Percentiles rank a stretch among this genome's conserved stretches.
phyloP scores from a whole-genome alignment of 2,329 filamentous ascomycete species.

The Nakataea oryzae region DNA sequence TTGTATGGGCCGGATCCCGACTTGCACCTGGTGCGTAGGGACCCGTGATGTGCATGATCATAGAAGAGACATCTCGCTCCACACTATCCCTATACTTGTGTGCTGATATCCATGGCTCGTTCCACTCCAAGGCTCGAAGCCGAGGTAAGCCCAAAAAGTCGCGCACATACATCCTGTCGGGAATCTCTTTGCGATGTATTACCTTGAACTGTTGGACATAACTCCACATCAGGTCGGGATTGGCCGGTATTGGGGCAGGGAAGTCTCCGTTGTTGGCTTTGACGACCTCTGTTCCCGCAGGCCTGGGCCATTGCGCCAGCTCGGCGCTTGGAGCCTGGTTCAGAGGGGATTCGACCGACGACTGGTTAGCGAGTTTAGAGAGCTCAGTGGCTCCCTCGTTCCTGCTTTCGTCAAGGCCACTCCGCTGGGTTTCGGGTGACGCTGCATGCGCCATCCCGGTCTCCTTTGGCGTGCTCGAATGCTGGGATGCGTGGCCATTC shows the following conservation, averaged over 20 bases:
- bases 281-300: neutral
- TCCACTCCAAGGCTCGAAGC: slow-evolving; percentile 18
- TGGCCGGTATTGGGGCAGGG: neutral
- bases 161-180: slow-evolving; percentile 10
- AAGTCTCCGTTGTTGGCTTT: neutral
- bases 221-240: slow-evolving; percentile 13
- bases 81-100: slow-evolving; percentile 13
- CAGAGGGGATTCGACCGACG: no score
- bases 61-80: slow-evolving; percentile 15
- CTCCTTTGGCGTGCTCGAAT: no score
- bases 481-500: no score
- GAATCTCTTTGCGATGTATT: slow-evolving; percentile 4
- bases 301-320: no score
- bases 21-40: slow-evolving; percentile 13
- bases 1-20: slow-evolving; percentile 15
- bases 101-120: slow-evolving; percentile 9
- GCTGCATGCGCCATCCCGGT: neutral
- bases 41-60: slow-evolving; percentile 21
- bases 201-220: slow-evolving; percentile 15
- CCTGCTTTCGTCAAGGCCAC: no score
- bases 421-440: no score
- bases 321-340: no score
- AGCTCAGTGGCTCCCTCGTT: neutral
- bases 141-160: slow-evolving; percentile 14
- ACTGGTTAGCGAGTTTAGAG: neutral